Conservation (phyloP, 306 rosid genomes). For the Prunus salicina region DNA sequence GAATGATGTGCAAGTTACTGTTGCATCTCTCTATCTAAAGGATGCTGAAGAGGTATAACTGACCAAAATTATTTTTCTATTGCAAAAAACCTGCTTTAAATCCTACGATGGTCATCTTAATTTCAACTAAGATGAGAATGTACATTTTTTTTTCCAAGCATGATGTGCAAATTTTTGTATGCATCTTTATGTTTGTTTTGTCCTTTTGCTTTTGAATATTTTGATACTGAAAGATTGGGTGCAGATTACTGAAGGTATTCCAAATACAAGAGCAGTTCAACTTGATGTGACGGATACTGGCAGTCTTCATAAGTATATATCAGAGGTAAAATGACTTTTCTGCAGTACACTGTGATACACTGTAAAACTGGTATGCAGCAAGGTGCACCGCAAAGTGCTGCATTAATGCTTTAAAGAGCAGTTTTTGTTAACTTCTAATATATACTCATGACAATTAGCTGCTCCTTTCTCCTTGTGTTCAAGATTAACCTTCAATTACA, state of each 20-base stretch:
- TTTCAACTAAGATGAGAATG: neutral
- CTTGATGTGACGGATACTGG: slow-evolving; percentile 66
- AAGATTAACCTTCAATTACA: neutral
- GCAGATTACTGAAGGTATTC: slow-evolving; percentile 78
- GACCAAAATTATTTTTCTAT: neutral
- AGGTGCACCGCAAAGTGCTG: neutral
- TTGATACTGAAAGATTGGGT: slow-evolving; percentile 29
- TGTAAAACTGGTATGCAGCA: neutral
- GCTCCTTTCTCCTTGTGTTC: neutral
- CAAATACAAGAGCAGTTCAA: slow-evolving; percentile 72
- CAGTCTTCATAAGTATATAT: slow-evolving; percentile 48
- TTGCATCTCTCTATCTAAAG: slow-evolving; percentile 83
- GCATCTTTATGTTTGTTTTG: neutral
- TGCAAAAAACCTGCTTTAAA: neutral
- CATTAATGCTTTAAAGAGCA: neutral
- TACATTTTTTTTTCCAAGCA: neutral
- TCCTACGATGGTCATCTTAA: neutral
- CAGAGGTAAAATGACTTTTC: slow-evolving; percentile 55
- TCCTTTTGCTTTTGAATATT: slow-evolving; percentile 9
- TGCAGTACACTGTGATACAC: slow-evolving; percentile 3
- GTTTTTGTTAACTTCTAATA: neutral
- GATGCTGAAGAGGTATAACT: slow-evolving; percentile 82
- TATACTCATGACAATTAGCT: neutral
- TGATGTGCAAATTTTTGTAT: neutral
- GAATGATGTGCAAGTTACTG: slow-evolving; percentile 69